phyloP scores from a whole-genome alignment of 768 basidiomycete species.

The Rhizopogon salebrosus region DNA sequence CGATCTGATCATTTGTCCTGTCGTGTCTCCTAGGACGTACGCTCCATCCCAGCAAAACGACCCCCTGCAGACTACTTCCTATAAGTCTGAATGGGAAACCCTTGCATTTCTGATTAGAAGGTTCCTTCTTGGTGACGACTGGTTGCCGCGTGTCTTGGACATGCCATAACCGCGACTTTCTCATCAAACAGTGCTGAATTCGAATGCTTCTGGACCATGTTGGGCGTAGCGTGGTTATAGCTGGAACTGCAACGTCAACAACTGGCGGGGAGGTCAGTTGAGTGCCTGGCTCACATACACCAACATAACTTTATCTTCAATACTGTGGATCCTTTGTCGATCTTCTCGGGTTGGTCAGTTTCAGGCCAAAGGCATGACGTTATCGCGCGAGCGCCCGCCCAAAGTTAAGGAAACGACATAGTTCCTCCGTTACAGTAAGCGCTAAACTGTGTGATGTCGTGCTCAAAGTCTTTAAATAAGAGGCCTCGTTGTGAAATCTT shows the following conservation, averaged over 20 bases:
- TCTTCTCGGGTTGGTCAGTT: neutral
- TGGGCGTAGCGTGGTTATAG: neutral
- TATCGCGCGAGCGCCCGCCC: too few species aligned
- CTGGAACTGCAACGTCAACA: neutral
- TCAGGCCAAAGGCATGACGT: neutral
- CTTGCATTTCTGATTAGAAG: slow-evolving; percentile 14
- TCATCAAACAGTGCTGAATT: slow-evolving; percentile 1
- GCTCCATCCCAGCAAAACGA: slow-evolving; percentile 76
- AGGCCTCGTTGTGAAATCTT: neutral
- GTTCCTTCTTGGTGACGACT: neutral
- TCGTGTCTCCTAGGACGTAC: slow-evolving; percentile 55
- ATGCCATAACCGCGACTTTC: slow-evolving; percentile 12
- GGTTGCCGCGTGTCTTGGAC: slow-evolving; percentile 21
- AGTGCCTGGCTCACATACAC: neutral
- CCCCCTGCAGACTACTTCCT: slow-evolving; percentile 88
- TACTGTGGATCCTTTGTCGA: neutral
- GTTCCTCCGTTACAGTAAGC: neutral
- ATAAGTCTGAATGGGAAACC: slow-evolving; percentile 25
- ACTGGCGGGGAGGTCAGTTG: neutral
- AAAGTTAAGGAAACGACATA: neutral
- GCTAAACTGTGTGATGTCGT: neutral
- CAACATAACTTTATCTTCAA: neutral
- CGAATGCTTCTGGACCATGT: neutral
- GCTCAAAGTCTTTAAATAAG: neutral
- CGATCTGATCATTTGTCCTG: slow-evolving; percentile 1